Conservation (phyloP, 1,284 basidiomycete genomes). For the Ceratobasidium sp. region DNA sequence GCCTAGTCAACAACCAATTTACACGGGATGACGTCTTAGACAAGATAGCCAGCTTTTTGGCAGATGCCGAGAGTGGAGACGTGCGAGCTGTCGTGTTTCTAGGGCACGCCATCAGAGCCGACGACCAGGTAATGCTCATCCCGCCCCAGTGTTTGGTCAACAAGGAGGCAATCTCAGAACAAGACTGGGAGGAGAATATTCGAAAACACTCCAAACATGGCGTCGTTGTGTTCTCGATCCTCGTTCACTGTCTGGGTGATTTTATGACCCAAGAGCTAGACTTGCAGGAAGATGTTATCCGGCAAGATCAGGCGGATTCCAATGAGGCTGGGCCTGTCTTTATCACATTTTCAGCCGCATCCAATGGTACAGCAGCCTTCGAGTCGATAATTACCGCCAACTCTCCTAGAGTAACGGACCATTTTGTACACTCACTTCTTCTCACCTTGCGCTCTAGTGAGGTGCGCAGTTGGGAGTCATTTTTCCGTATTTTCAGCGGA, state of each 20-base stretch:
- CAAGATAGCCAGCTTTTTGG: not conserved
- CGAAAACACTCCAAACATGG: not conserved
- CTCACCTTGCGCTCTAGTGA: not conserved
- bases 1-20: slow-evolving; percentile 9
- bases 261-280: slow-evolving; percentile 21
- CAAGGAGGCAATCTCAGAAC: not conserved
- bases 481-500: not conserved
- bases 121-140: slow-evolving; percentile 8
- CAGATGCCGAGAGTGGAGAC: not conserved
- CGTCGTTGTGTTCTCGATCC: slow-evolving; percentile 12
- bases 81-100: slow-evolving; percentile 27
- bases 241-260: slow-evolving; percentile 14
- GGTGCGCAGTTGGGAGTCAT: slow-evolving; percentile 4
- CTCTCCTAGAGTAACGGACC: not conserved
- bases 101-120: not conserved
- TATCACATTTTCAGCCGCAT: slow-evolving; percentile 20
- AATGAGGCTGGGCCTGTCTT: not conserved
- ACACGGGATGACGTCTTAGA: not conserved
- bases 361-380: not conserved
- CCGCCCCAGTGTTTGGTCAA: not conserved
- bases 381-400: not conserved
- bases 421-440: not conserved
- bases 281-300: not conserved
- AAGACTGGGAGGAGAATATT: slow-evolving; percentile 14
- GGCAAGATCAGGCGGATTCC: not conserved